Evolutionary conservation across 139 green algal species (phyloP).

Genomic region (Diplosphaera chodatii): DNA sequence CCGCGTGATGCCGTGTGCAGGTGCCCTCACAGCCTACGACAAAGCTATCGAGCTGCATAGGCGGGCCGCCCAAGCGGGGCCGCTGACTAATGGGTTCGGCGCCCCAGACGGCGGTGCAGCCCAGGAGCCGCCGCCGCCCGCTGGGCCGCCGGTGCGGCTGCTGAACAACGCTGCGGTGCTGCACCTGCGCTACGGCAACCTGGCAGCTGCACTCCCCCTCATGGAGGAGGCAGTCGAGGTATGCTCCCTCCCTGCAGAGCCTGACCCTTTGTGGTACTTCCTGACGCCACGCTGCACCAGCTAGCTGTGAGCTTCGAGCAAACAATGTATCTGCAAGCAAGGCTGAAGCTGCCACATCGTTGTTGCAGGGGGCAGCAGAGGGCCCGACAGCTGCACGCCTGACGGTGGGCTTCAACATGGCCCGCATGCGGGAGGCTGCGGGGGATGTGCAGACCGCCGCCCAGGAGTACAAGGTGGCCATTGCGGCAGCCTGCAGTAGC

Average conservation of each 20-base stretch:
- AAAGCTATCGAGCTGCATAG: slow-evolving; percentile 43
- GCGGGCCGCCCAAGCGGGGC: slow-evolving; percentile 21
- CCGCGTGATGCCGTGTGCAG: no score
- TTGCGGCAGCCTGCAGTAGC: no score
- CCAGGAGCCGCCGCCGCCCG: not conserved
- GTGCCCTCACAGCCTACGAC: slow-evolving; percentile 47
- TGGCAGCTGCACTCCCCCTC: slow-evolving; percentile 26
- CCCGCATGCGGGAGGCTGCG: slow-evolving; percentile 61
- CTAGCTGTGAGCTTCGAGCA: no score
- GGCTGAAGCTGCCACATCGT: not conserved
- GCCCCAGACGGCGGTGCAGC: not conserved
- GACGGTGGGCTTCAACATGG: slow-evolving; percentile 78
- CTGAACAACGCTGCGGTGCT: slow-evolving; percentile 87
- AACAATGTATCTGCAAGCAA: no score
- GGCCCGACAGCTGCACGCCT: slow-evolving; percentile 16
- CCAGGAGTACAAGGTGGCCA: slow-evolving; percentile 49
- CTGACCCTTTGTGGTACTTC: no score
- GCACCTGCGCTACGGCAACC: slow-evolving; percentile 40
- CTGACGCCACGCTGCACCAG: no score
- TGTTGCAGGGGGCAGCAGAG: not conserved
- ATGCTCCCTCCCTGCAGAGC: no score
- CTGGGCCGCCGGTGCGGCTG: slow-evolving; percentile 46
- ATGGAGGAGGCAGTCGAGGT: slow-evolving; percentile 37
- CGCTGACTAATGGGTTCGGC: slow-evolving; percentile 8
- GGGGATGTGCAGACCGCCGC: slow-evolving; percentile 46